phyloP scores from a whole-genome alignment of 768 basidiomycete genomes.

The Lentinula sp. region DNA sequence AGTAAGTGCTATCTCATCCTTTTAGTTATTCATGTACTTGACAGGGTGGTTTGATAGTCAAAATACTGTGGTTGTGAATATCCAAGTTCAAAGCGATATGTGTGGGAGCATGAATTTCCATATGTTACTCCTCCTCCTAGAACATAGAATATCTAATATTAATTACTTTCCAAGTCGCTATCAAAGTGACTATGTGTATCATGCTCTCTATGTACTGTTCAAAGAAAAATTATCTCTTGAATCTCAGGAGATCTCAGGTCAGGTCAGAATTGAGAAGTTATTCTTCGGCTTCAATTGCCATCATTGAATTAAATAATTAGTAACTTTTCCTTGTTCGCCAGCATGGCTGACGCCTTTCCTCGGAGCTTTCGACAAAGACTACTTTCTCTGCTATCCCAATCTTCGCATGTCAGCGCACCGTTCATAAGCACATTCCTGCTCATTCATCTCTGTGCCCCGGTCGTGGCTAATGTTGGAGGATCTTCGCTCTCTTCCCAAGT shows the following conservation, averaged over 20 bases:
- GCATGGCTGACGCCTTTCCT: not conserved
- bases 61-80: not conserved
- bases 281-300: too few species aligned
- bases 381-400: slow-evolving; percentile 37
- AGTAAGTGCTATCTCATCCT: not conserved
- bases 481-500: slow-evolving; percentile 60
- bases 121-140: not conserved
- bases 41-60: not conserved
- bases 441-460: slow-evolving; percentile 76
- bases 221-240: too few species aligned
- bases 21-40: not conserved
- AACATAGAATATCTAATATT: too few species aligned
- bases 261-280: too few species aligned
- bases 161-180: too few species aligned
- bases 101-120: not conserved
- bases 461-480: slow-evolving; percentile 66
- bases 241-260: too few species aligned
- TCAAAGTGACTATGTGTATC: too few species aligned
- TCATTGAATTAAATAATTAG: too few species aligned
- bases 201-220: too few species aligned
- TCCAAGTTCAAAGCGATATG: not conserved
- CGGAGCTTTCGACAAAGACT: slow-evolving; percentile 5
- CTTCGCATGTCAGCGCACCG: slow-evolving; percentile 66
- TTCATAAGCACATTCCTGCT: slow-evolving; percentile 73
- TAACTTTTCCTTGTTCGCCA: too few species aligned